Evolutionary conservation across 345 rosid genomes (phyloP).

Genomic region (Gynandropsis gynandra): DNA sequence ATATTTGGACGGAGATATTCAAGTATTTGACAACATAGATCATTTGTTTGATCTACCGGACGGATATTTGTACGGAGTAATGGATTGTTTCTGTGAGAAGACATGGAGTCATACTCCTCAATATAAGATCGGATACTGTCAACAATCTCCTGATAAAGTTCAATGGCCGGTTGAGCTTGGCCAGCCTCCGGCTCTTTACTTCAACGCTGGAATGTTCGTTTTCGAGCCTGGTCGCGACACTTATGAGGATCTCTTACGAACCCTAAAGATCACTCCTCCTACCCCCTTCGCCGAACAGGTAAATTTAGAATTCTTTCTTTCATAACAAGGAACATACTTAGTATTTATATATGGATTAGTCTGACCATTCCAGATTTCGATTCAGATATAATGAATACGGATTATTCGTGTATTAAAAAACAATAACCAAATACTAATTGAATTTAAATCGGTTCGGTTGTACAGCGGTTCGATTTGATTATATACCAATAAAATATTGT

Average conservation of each 20-base stretch:
- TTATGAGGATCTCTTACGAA: conserved; percentile 39
- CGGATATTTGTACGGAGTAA: conserved; percentile 57
- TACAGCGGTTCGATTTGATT: too few species aligned
- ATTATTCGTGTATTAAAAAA: too few species aligned
- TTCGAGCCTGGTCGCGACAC: conserved; percentile 43
- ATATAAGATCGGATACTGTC: conserved; percentile 62
- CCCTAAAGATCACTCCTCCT: conserved; percentile 38
- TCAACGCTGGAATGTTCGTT: conserved; percentile 77
- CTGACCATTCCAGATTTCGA: too few species aligned
- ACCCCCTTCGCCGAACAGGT: conserved; percentile 81
- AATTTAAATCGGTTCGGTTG: too few species aligned
- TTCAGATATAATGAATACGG: too few species aligned
- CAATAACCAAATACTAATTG: too few species aligned
- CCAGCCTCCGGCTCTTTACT: conserved; percentile 54
- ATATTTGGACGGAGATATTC: conserved; percentile 70
- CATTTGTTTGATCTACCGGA: conserved; percentile 56
- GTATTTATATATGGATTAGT: too few species aligned
- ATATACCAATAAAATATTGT: too few species aligned
- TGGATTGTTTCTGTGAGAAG: conserved; percentile 77
- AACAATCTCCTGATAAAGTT: conserved; percentile 60
- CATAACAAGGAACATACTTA: too few species aligned
- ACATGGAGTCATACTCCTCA: conserved; percentile 64
- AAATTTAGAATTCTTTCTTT: not conserved
- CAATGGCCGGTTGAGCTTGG: conserved; percentile 49
- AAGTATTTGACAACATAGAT: conserved; percentile 65